These are phyloP conservation scores for Yamadazyma songkhlaensis DNA, from an alignment of 1,139 yeast species.

Conservation along the genomic window DNA sequence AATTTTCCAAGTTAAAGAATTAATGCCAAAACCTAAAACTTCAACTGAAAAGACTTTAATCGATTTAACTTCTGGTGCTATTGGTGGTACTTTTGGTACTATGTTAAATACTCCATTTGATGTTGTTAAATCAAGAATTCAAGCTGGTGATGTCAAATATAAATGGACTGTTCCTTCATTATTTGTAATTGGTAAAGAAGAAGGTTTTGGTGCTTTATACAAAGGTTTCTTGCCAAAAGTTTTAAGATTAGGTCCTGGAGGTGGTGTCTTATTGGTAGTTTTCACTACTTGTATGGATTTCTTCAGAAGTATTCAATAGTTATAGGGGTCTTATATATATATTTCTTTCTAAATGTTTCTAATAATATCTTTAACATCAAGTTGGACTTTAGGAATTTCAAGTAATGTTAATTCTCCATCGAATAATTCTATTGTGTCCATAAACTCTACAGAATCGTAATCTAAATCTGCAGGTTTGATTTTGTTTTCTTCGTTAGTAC, in stretches of 20 bases:
- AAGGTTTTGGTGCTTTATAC: slow-evolving; percentile 83
- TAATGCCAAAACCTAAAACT: slow-evolving; percentile 76
- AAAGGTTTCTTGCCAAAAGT: slow-evolving; percentile 98
- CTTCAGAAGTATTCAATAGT: slow-evolving; percentile 52
- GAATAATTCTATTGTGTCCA: slow-evolving; percentile 19
- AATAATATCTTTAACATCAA: slow-evolving; percentile 10
- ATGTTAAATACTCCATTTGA: slow-evolving; percentile 93
- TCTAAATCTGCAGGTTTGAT: slow-evolving; percentile 22
- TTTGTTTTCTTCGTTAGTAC: slow-evolving; percentile 3
- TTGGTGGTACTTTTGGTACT: slow-evolving; percentile 95
- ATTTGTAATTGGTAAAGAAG: slow-evolving; percentile 75
- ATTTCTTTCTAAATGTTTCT: slow-evolving; percentile 6
- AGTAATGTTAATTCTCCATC: slow-evolving; percentile 9
- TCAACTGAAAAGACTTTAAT: slow-evolving; percentile 72
- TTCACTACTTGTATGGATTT: slow-evolving; percentile 94
- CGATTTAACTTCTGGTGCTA: slow-evolving; percentile 77
- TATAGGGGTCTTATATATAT: not conserved
- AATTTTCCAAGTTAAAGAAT: slow-evolving; percentile 77
- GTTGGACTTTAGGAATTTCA: slow-evolving; percentile 6
- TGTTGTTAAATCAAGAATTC: slow-evolving; percentile 96
- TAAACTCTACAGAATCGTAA: slow-evolving; percentile 29
- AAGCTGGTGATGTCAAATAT: slow-evolving; percentile 82
- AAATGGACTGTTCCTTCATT: slow-evolving; percentile 90
- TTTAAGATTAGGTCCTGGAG: slow-evolving; percentile 97
- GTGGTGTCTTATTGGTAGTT: slow-evolving; percentile 94